phyloP scores from a whole-genome alignment of 73 alveolate genomes.

The Paramecium octaurelia region DNA sequence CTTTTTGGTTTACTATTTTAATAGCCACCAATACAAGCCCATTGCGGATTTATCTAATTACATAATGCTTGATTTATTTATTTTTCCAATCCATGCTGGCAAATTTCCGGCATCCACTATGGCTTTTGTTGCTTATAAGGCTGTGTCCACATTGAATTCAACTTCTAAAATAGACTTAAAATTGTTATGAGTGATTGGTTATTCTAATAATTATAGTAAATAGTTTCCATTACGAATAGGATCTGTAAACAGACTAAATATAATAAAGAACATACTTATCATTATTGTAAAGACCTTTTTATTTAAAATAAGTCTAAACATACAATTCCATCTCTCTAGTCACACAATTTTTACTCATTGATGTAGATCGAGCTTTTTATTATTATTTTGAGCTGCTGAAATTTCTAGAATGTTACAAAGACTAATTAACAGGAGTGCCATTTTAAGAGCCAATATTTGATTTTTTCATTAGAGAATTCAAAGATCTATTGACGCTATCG shows the following conservation, averaged over 20 bases:
- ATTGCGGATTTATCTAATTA: neutral
- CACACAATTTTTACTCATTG: conserved; percentile 27
- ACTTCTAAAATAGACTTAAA: conserved; percentile 39
- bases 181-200: neutral
- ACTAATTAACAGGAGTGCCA: conserved; percentile 42
- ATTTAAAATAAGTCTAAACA: conserved; percentile 39
- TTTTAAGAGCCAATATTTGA: neutral
- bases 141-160: neutral
- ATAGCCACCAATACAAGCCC: conserved; percentile 48
- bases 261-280: conserved; percentile 6
- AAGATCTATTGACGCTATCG: conserved; percentile 24
- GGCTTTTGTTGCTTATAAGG: neutral
- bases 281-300: conserved; percentile 14
- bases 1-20: neutral
- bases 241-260: conserved; percentile 31
- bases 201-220: neutral
- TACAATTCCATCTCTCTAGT: conserved; percentile 44
- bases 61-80: neutral
- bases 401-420: neutral
- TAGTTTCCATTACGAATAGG: conserved; percentile 41
- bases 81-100: neutral
- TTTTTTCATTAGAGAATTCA: conserved; percentile 25
- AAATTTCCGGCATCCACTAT: conserved; percentile 25
- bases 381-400: neutral
- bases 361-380: neutral